A percentile compares a stretch with the other conserved stretches of the same genome.
Conservation (phyloP, 2,329 filamentous ascomycete species). For the Sarocladium oryzae region DNA sequence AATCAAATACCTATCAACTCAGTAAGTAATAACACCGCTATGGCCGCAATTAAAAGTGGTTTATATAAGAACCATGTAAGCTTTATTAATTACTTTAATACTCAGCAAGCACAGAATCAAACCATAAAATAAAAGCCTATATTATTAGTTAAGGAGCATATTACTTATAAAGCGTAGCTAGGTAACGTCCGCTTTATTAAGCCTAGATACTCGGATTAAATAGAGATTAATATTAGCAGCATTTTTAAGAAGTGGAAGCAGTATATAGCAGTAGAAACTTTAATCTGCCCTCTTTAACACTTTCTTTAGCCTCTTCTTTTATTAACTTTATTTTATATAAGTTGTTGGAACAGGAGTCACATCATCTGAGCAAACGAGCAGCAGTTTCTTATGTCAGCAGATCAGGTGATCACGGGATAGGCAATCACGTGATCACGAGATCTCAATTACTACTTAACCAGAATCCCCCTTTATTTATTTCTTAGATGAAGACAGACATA, state of each 20-base stretch:
- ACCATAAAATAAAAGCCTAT: slow-evolving; percentile 12
- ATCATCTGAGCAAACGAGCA: too few relatives aligned
- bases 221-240: slow-evolving; percentile 17
- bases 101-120: slow-evolving; percentile 9
- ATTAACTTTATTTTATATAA: slow-evolving; percentile 11
- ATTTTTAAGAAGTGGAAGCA: slow-evolving; percentile 18
- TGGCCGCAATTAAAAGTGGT: slow-evolving; percentile 1
- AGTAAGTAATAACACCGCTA: neutral
- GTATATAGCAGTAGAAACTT: slow-evolving; percentile 12
- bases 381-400: too few relatives aligned
- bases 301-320: neutral
- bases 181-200: slow-evolving; percentile 16
- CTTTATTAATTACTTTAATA: slow-evolving; percentile 12
- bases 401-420: too few relatives aligned
- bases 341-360: too few relatives aligned
- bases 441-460: too few relatives aligned
- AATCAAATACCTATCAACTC: slow-evolving; percentile 1
- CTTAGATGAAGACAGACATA: too few relatives aligned
- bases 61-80: slow-evolving; percentile 11
- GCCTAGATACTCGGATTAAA: slow-evolving; percentile 16
- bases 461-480: too few relatives aligned
- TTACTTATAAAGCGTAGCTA: slow-evolving; percentile 14
- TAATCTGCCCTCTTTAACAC: neutral
- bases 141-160: slow-evolving; percentile 17
- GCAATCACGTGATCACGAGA: too few relatives aligned